Conservation (phyloP, 495 filamentous ascomycete genomes). For the Hypoxylon subgilvum region DNA sequence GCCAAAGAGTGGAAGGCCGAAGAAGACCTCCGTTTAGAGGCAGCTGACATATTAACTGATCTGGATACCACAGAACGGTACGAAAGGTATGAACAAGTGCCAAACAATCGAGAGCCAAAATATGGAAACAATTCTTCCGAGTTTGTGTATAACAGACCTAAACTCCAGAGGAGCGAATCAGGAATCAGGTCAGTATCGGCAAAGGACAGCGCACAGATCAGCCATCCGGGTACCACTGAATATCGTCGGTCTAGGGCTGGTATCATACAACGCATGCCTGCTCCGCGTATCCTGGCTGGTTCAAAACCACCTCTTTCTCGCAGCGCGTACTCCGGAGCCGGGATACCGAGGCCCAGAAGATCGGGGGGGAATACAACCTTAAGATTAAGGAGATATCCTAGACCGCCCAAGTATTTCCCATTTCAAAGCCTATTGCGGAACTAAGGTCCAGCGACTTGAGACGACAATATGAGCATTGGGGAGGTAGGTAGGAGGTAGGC, state of each 20-base stretch:
- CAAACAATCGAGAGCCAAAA: no score
- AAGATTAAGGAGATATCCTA: constrained; percentile 11
- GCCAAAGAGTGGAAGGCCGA: no score
- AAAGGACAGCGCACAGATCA: no score
- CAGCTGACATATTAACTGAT: background rate
- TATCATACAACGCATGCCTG: background rate
- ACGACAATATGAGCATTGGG: no score
- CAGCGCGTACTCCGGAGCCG: constrained; percentile 26
- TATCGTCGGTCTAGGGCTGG: background rate
- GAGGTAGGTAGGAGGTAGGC: background rate
- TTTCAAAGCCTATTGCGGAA: constrained; percentile 7
- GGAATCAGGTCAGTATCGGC: no score
- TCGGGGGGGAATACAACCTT: background rate
- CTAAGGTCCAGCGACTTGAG: background rate
- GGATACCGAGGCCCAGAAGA: background rate
- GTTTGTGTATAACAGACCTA: no score
- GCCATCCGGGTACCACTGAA: no score
- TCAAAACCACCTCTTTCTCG: constrained; percentile 37
- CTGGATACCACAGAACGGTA: no score
- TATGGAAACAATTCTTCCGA: no score
- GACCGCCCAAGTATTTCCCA: constrained; percentile 29
- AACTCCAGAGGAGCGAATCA: no score
- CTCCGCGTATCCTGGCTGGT: constrained; percentile 33
- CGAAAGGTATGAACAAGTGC: background rate
- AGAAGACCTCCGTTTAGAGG: no score